Base-by-base conservation (phyloP, 1,284 basidiomycete genomes). In the Tilletia indica region DNA sequence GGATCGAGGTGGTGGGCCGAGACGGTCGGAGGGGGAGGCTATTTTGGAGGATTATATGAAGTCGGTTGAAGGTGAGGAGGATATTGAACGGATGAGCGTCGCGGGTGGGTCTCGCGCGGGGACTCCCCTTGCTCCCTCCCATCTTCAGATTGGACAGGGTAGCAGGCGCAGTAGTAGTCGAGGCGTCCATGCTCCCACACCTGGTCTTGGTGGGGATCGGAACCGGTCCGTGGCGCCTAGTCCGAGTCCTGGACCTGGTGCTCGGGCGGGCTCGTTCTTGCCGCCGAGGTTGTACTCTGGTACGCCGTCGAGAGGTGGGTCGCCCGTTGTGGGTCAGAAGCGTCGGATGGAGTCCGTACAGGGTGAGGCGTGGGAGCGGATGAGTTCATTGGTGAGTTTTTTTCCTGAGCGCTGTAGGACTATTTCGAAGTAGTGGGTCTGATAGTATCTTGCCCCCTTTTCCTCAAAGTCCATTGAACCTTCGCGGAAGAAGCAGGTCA, bases 151-250 rank as follows among this genome's bases (percentile, higher is more conserved):
- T 14, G 42, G 9, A 14, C 14, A 45, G 9, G 42, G 42, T 45
- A 14, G 42, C 9, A 8, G 42, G 42, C 42, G 14, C 9, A 14
- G 42, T 45, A 45, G 42, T 14, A 9, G 6, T 8, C 42, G 42
- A 9, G 42, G 42, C 42, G 14, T 45, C 42, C 14, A 9, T 45
- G 42, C 42, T 45, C 9, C 25, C 25, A 31, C 25, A 31, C 42
- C 42, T 14, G 42, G 42, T 8, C 9, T 39, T 39, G 61, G 61
- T 19, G 58, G 58, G 38, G 34, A 11, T 39, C 61, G 61, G 6
- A 38, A 38, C 36, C 61, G 61, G 31, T 64, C 61, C 14, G 61
- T 64, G 19, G 61, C 61, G 6, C 61, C 61, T 16, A 64, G 61
- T 64, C 61, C 61, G 31, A 64, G 61, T 4, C 61, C 61, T 45